Evolutionary conservation across 495 filamentous ascomycete species (phyloP), one percentile per base, ranked within the genome.

Genomic region (Talaromyces nanjingensis): DNA sequence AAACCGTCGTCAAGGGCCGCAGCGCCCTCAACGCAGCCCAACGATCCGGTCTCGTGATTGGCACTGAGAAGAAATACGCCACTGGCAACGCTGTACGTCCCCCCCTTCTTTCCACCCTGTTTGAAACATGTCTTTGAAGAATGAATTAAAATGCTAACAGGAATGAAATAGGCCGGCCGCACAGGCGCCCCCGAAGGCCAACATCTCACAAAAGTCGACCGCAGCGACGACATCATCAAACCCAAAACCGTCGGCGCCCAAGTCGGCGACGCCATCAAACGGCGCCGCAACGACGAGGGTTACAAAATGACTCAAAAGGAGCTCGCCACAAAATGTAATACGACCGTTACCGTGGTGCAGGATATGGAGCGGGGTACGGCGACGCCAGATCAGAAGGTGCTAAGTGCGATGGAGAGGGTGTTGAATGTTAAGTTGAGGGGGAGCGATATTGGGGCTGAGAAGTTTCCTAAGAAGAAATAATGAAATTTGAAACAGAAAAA

Each of bases 141-240:
- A n/a, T n/a, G n/a, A n/a, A n/a, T n/a, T n/a, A n/a, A n/a, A n/a
- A 25, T 29, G 45, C 25, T 62, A 63, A 68, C 54, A 63, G 54
- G 37, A 20, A 12, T 8, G 42, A 14, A 64, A 64, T 67, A 89
- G 85, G 76, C 81, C 63, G 78, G 78, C 63, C 85, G 85, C 71
- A 69, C 83, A 65, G 81, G 73, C 57, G 80, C 82, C 65, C 74
- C 81, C 66, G 93, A 98, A 81, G 94, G 94, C 71, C 94, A 99
- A 77, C 92, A 90, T 72, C 83, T 98, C 60, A 98, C 94, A 53
- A 99, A 97, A 83, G 92, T 99, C 73, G 94, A 98, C 84, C 94
- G 94, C 69, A 85, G 87, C 75, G 96, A 98, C 83, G 94, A 97
- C 74, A 96, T 97, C 79, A 86, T 97, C 75, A 96, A 96, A 80